A percentile compares a stretch with the other conserved stretches of the same genome.
These are phyloP conservation scores for Trichomonascus vanleenenianus DNA, from an alignment of 805 yeast genomes.

Conservation along the genomic window DNA sequence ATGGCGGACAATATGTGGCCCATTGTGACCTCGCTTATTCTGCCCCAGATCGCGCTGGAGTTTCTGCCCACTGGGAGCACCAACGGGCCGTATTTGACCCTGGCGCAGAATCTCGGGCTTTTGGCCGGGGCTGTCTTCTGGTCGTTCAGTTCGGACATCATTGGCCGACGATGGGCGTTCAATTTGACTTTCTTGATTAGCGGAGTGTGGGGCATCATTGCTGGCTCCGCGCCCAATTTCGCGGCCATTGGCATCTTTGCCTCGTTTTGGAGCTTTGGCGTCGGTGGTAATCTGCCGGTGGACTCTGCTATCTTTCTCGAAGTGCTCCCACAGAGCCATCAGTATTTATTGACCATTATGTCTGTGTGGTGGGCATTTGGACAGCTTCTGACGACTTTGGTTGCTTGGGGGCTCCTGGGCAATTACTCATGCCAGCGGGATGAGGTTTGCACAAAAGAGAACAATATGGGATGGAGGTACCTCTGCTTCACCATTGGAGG, in stretches of 20 bases:
- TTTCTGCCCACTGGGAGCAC: constrained; percentile 37
- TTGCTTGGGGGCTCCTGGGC: constrained; percentile 51
- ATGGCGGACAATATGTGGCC: constrained; percentile 46
- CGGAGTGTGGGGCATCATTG: constrained; percentile 41
- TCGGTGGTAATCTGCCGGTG: constrained; percentile 50
- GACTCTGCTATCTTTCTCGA: constrained; percentile 47
- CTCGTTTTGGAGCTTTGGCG: constrained; percentile 37
- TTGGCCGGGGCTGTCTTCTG: constrained; percentile 44
- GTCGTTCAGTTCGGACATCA: constrained; percentile 47
- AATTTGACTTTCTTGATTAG: constrained; percentile 41
- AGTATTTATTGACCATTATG: constrained; percentile 43
- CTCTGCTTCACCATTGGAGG: constrained; percentile 47
- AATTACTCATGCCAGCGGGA: constrained; percentile 39
- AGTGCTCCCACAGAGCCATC: constrained; percentile 41
- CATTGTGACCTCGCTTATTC: constrained; percentile 38
- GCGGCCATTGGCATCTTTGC: constrained; percentile 43
- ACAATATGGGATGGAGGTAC: constrained; percentile 56
- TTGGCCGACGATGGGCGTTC: constrained; percentile 46
- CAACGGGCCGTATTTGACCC: constrained; percentile 32
- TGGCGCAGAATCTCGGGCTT: constrained; percentile 36
- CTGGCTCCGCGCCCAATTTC: constrained; percentile 43
- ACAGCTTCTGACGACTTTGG: constrained; percentile 41
- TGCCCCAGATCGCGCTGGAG: constrained; percentile 39
- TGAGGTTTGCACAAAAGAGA: constrained; percentile 37
- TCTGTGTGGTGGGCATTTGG: constrained; percentile 58